Percentiles rank a stretch among this genome's conserved stretches.
Evolutionary conservation across 345 rosid species (phyloP).

Genomic region (Cardiospermum halicacabum): DNA sequence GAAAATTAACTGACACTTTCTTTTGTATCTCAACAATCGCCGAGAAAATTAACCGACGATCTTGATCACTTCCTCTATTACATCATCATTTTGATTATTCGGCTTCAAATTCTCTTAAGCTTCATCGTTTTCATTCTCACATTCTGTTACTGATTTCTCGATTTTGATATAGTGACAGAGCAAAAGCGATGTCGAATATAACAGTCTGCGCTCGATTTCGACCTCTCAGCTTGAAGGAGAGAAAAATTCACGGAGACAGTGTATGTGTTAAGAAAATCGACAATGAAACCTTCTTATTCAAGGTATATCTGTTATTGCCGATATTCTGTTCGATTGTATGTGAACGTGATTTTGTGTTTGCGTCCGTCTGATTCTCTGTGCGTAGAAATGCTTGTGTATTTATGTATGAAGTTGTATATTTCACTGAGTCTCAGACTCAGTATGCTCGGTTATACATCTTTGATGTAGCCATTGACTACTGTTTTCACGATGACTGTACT

Average conservation of each 20-base stretch:
- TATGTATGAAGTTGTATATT: not conserved
- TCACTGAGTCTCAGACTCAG: no score
- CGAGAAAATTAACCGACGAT: no score
- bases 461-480: not conserved
- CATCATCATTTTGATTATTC: no score
- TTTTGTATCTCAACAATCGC: no score
- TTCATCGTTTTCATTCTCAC: not conserved
- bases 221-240: constrained; percentile 68
- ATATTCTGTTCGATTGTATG: not conserved
- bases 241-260: constrained; percentile 38
- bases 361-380: not conserved
- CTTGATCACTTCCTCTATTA: no score
- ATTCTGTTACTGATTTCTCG: not conserved
- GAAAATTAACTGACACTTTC: no score
- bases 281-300: constrained; percentile 54
- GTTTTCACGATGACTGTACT: not conserved
- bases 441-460: no score
- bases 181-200: constrained; percentile 40
- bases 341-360: not conserved
- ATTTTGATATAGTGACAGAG: constrained; percentile 4
- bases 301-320: constrained; percentile 25
- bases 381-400: not conserved
- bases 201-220: constrained; percentile 81
- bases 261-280: constrained; percentile 49
- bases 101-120: no score